These are phyloP conservation scores for Globisporangium cederbergense DNA, from an alignment of 352 stramenopile genomes.

Conservation along the genomic window DNA sequence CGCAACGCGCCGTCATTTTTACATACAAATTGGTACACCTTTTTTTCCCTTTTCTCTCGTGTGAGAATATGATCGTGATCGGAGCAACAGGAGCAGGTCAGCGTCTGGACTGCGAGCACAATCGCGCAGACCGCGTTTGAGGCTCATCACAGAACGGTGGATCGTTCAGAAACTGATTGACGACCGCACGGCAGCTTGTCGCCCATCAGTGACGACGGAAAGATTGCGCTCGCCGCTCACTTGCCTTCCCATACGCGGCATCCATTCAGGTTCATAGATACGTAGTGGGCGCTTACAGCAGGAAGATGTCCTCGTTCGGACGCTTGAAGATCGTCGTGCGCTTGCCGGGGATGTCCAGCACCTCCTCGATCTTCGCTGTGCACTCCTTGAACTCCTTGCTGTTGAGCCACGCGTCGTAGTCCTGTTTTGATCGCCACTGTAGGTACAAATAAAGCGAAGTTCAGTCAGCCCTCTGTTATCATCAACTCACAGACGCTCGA, in stretches of 20 bases:
- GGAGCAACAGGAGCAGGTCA: background rate
- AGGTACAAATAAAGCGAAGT: conserved; percentile 10
- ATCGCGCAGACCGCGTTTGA: too few relatives aligned
- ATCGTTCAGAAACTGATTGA: too few relatives aligned
- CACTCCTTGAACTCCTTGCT: conserved; percentile 80
- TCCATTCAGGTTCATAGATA: background rate
- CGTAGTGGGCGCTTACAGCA: conserved; percentile 38
- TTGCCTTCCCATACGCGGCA: too few relatives aligned
- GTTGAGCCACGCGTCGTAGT: conserved; percentile 75
- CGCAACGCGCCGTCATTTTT: background rate
- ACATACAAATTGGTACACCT: conserved; percentile 9
- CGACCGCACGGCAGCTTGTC: too few relatives aligned
- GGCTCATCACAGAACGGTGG: too few relatives aligned
- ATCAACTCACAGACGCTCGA: too few relatives aligned
- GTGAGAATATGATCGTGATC: background rate
- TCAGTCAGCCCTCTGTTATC: background rate
- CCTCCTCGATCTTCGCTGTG: conserved; percentile 83
- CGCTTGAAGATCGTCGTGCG: conserved; percentile 82
- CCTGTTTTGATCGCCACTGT: conserved; percentile 76
- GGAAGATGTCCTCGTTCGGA: conserved; percentile 82
- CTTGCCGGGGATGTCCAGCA: conserved; percentile 83
- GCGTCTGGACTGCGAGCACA: too few relatives aligned
- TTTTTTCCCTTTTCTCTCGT: background rate
- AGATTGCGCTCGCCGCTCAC: too few relatives aligned
- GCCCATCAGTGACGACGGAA: too few relatives aligned